Percentiles rank a stretch among this genome's conserved stretches.
Evolutionary conservation across 2,329 filamentous ascomycete genomes (phyloP).

Genomic region (Pestalotiopsis sp.): DNA sequence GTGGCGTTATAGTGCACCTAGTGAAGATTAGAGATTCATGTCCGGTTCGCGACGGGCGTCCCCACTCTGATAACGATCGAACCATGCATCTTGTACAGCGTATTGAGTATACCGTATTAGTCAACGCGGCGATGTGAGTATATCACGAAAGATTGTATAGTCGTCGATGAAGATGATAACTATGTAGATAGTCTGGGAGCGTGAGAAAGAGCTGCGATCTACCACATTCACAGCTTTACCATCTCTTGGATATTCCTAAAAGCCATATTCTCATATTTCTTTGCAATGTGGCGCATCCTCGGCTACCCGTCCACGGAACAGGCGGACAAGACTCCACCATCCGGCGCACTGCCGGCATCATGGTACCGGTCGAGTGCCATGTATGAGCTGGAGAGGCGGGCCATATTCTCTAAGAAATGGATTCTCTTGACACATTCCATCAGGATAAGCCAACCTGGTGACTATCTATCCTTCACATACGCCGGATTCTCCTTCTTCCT

Average conservation of each 20-base stretch:
- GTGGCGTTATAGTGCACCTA: not conserved
- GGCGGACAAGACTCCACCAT: conserved; percentile 17
- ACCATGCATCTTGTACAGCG: not conserved
- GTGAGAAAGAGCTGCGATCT: not conserved
- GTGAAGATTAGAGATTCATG: not conserved
- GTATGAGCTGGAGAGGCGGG: conserved; percentile 47
- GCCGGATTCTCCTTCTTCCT: conserved; percentile 61
- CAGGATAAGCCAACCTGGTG: conserved; percentile 50
- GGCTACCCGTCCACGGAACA: conserved; percentile 2
- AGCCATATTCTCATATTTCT: not conserved
- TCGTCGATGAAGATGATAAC: not conserved
- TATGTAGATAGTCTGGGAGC: not conserved
- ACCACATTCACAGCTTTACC: not conserved
- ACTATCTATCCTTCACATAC: conserved; percentile 58
- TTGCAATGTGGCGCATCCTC: not conserved
- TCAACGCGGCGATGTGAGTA: not conserved
- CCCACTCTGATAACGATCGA: not conserved
- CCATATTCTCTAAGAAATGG: conserved; percentile 46
- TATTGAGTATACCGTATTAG: not conserved
- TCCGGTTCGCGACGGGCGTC: not conserved
- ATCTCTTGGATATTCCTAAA: not conserved
- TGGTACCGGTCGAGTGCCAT: conserved; percentile 46
- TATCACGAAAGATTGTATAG: not conserved
- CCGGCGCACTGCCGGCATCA: conserved; percentile 39
- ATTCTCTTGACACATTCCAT: conserved; percentile 37